Conservation (phyloP, 192 early-diverging fungal genomes). For the Piromyces sp. region DNA sequence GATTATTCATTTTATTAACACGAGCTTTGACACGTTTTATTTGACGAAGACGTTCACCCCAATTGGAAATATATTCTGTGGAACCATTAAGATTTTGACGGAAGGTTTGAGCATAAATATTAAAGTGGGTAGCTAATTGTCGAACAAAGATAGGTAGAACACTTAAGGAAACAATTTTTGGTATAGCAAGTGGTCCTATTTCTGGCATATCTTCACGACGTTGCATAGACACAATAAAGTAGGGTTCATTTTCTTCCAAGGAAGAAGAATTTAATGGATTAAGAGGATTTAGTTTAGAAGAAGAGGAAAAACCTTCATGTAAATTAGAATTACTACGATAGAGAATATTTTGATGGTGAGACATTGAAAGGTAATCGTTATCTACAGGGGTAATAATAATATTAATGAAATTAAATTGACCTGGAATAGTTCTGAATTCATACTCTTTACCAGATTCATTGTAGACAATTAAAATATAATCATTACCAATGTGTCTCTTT, state of each 20-base stretch:
- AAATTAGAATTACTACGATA: background rate
- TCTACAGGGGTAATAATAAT: slow-evolving; percentile 72
- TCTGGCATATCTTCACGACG: slow-evolving; percentile 62
- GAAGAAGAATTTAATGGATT: background rate
- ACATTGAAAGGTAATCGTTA: background rate
- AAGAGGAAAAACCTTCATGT: background rate
- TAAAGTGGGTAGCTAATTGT: slow-evolving; percentile 67
- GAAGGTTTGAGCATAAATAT: slow-evolving; percentile 78
- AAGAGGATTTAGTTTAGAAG: background rate
- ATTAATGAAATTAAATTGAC: slow-evolving; percentile 91
- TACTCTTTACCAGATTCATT: slow-evolving; percentile 74
- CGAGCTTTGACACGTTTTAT: slow-evolving; percentile 67
- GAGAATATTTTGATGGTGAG: background rate
- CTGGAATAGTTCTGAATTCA: slow-evolving; percentile 74
- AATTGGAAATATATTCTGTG: slow-evolving; percentile 67
- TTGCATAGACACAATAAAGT: slow-evolving; percentile 49
- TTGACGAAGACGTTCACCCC: slow-evolving; percentile 71
- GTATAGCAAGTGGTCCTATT: slow-evolving; percentile 56
- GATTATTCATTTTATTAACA: background rate
- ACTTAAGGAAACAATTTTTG: slow-evolving; percentile 64
- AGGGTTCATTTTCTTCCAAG: slow-evolving; percentile 7
- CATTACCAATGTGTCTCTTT: slow-evolving; percentile 94
- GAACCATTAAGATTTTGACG: slow-evolving; percentile 27
- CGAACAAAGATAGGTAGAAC: slow-evolving; percentile 66
- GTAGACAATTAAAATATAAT: slow-evolving; percentile 85